Evolutionary conservation across 2,329 filamentous ascomycete genomes (phyloP).

Genomic region (Sporothrix euskadiensis): DNA sequence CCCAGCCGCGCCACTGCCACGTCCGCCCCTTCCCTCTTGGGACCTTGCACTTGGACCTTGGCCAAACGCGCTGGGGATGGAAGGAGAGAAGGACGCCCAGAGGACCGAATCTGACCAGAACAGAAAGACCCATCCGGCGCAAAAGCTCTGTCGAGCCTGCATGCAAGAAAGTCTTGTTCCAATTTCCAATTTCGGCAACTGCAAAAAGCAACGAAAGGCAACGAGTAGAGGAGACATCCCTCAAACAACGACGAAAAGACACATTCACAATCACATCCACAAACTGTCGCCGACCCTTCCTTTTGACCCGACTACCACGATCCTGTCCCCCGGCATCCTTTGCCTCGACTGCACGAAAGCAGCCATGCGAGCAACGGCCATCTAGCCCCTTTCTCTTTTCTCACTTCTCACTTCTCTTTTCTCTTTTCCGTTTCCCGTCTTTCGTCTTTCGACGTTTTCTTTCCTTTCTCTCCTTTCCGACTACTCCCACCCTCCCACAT

Average conservation of each 20-base stretch:
- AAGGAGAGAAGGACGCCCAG: background rate
- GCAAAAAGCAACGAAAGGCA: background rate
- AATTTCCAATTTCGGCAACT: background rate
- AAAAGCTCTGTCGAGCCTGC: background rate
- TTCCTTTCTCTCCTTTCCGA: background rate
- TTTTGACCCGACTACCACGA: background rate
- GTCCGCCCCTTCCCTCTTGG: background rate
- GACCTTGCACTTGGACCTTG: background rate
- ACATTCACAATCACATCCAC: background rate
- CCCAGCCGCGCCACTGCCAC: slow-evolving; percentile 5
- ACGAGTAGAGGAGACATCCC: background rate
- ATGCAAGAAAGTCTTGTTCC: background rate
- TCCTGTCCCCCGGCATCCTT: background rate
- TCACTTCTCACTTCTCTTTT: too few species aligned
- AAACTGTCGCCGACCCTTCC: too few species aligned
- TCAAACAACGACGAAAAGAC: background rate
- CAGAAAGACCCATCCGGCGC: background rate
- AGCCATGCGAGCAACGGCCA: background rate
- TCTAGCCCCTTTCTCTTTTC: slow-evolving; percentile 1
- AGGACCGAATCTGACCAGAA: slow-evolving; percentile 14
- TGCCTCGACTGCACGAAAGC: background rate
- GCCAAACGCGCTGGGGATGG: slow-evolving; percentile 5
- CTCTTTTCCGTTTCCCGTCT: too few species aligned
- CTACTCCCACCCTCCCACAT: background rate
- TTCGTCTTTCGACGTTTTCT: background rate